Evolutionary conservation across 176 grass and related monocot genomes (phyloP).

Genomic region (Typha latifolia): DNA sequence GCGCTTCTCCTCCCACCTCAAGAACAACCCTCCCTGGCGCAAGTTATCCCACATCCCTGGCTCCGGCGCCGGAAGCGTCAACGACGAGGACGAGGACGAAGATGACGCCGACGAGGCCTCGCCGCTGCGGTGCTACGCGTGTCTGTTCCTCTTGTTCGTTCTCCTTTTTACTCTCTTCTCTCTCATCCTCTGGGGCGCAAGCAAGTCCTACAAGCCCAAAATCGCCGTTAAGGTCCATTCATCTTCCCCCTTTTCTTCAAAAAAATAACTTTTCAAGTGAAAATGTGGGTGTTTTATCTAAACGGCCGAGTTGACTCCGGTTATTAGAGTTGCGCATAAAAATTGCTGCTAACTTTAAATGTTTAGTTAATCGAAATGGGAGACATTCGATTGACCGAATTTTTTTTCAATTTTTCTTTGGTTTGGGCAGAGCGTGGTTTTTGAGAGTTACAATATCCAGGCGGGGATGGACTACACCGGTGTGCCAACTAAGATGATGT

Average conservation of each 20-base stretch:
- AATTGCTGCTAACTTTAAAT: background rate
- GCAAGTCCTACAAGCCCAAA: constrained; percentile 81
- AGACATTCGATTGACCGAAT: too few species aligned
- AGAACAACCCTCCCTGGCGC: constrained; percentile 10
- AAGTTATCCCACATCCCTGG: constrained; percentile 47
- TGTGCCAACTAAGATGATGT: constrained; percentile 95
- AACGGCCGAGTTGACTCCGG: too few species aligned
- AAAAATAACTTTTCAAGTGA: background rate
- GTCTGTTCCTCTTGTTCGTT: constrained; percentile 48
- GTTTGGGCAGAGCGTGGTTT: constrained; percentile 57
- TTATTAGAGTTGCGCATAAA: background rate
- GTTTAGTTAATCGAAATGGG: too few species aligned
- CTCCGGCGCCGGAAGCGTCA: constrained; percentile 22
- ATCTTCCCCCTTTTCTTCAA: background rate
- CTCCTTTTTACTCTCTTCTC: constrained; percentile 76
- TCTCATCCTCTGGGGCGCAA: constrained; percentile 84
- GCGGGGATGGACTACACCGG: constrained; percentile 91
- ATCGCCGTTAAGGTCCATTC: constrained; percentile 62
- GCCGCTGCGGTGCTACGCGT: constrained; percentile 56
- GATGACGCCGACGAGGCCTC: background rate
- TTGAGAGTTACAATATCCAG: constrained; percentile 93
- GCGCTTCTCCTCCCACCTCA: constrained; percentile 40
- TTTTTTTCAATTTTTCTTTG: background rate
- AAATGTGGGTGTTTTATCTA: too few species aligned
- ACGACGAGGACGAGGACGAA: constrained; percentile 15